These are phyloP conservation scores for Mycena filopes DNA, from an alignment of 768 basidiomycete species.

Conservation along the genomic window DNA sequence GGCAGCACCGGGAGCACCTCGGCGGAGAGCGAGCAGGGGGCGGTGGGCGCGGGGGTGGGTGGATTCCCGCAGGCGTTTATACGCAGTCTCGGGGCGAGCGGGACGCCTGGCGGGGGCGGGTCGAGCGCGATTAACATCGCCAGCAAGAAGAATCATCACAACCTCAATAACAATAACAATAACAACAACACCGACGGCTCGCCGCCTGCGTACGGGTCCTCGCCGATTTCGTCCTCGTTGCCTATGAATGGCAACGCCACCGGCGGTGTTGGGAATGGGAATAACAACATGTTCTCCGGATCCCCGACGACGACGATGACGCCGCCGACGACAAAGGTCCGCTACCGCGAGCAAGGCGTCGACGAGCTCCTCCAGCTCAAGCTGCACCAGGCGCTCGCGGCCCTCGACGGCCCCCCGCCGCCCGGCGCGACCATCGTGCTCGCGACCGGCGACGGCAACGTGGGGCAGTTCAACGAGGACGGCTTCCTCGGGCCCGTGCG, in stretches of 20 bases:
- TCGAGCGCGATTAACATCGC: constrained; percentile 21
- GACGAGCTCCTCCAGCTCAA: constrained; percentile 96
- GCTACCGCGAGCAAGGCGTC: constrained; percentile 92
- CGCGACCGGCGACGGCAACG: constrained; percentile 94
- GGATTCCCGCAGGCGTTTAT: constrained; percentile 40
- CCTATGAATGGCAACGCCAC: constrained; percentile 25
- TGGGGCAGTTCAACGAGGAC: constrained; percentile 91
- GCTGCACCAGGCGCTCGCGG: constrained; percentile 85
- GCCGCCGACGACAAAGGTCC: constrained; percentile 51
- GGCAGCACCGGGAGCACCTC: constrained; percentile 46
- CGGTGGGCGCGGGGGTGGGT: constrained; percentile 41
- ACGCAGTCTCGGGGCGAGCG: constrained; percentile 33
- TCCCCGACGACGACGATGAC: constrained; percentile 18
- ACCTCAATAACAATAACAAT: too few species aligned
- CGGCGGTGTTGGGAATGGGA: too few species aligned
- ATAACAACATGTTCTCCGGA: not conserved
- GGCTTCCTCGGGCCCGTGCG: constrained; percentile 92
- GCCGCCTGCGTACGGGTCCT: constrained; percentile 26
- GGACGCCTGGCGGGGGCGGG: not conserved
- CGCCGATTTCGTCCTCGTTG: constrained; percentile 32
- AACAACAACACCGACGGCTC: not conserved
- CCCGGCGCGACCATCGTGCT: constrained; percentile 83
- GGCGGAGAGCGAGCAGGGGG: constrained; percentile 38
- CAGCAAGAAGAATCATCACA: too few species aligned
- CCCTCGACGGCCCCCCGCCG: constrained; percentile 69